These are phyloP conservation scores for Hansenula lynferdii DNA, from an alignment of 1,139 yeast species.

Conservation along the genomic window DNA sequence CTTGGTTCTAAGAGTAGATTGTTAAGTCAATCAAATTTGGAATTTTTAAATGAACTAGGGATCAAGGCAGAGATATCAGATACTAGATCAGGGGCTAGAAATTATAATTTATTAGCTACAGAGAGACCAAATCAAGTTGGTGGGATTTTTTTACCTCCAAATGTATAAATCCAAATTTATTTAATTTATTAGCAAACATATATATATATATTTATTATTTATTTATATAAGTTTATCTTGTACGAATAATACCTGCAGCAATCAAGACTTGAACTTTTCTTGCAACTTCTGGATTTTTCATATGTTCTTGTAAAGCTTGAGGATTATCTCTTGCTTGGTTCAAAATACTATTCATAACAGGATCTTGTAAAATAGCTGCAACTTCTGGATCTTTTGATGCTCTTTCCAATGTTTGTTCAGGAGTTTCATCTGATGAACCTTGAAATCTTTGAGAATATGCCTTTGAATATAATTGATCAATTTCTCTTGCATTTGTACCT, in stretches of 20 bases:
- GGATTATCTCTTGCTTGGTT: slow-evolving; percentile 95
- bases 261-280: slow-evolving; percentile 86
- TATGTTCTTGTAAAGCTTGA: slow-evolving; percentile 94
- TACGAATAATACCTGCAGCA: slow-evolving; percentile 96
- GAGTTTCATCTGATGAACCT: slow-evolving; percentile 84
- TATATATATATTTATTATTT: neutral
- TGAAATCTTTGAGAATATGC: slow-evolving; percentile 78
- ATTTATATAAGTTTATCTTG: slow-evolving; percentile 51
- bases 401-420: slow-evolving; percentile 92
- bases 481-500: slow-evolving; percentile 63
- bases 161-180: slow-evolving; percentile 44
- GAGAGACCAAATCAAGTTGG: slow-evolving; percentile 73
- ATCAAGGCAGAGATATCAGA: slow-evolving; percentile 66
- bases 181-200: no score
- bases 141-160: slow-evolving; percentile 68
- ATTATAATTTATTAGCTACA: slow-evolving; percentile 71
- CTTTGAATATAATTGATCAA: slow-evolving; percentile 75
- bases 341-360: slow-evolving; percentile 94
- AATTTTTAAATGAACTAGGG: slow-evolving; percentile 50
- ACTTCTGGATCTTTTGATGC: slow-evolving; percentile 93
- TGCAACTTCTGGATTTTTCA: slow-evolving; percentile 92
- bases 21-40: slow-evolving; percentile 49
- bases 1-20: slow-evolving; percentile 61
- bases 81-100: slow-evolving; percentile 63
- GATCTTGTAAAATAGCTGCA: slow-evolving; percentile 86